phyloP scores from a whole-genome alignment of 1,139 yeast species.

The Zhuliangozyma blackwelliae region DNA sequence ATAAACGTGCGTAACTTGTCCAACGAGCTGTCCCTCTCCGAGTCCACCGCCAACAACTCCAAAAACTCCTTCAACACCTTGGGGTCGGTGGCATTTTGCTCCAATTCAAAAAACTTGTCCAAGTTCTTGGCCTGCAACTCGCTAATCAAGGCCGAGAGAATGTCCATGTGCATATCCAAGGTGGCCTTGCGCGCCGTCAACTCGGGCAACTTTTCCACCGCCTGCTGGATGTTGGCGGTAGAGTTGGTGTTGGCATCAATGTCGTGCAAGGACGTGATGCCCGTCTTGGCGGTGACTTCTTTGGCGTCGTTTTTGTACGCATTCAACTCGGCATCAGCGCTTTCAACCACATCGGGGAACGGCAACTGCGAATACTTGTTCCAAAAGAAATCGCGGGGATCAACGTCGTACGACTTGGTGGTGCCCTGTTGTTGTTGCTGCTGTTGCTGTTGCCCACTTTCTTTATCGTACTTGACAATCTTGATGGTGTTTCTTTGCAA shows the following conservation, averaged over 20 bases:
- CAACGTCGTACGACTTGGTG: conserved; percentile 72
- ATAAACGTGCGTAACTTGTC: conserved; percentile 89
- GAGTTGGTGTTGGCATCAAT: conserved; percentile 61
- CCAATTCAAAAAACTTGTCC: conserved; percentile 90
- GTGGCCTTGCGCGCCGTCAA: conserved; percentile 82
- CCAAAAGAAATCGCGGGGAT: conserved; percentile 94
- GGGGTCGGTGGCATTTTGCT: conserved; percentile 67
- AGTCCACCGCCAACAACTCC: conserved; percentile 49
- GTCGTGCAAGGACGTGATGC: conserved; percentile 66
- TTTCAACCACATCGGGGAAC: conserved; percentile 97
- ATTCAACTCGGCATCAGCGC: conserved; percentile 79
- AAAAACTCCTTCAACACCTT: conserved; percentile 58
- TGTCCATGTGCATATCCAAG: conserved; percentile 96
- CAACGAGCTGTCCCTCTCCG: conserved; percentile 48
- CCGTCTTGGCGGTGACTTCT: conserved; percentile 77
- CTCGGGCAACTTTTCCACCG: conserved; percentile 89
- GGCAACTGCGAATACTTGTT: conserved; percentile 76
- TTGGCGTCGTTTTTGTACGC: conserved; percentile 83
- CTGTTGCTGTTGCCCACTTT: conserved; percentile 21
- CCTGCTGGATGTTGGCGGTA: conserved; percentile 77
- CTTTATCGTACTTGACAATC: conserved; percentile 35
- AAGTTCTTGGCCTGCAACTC: conserved; percentile 81
- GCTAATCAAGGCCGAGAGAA: conserved; percentile 76
- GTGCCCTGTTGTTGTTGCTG: conserved; percentile 8
- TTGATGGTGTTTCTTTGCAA: conserved; percentile 70